Evolutionary conservation across 306 rosid genomes (phyloP), one percentile per base, ranked within the genome.

Genomic region (Medicago truncatula): DNA sequence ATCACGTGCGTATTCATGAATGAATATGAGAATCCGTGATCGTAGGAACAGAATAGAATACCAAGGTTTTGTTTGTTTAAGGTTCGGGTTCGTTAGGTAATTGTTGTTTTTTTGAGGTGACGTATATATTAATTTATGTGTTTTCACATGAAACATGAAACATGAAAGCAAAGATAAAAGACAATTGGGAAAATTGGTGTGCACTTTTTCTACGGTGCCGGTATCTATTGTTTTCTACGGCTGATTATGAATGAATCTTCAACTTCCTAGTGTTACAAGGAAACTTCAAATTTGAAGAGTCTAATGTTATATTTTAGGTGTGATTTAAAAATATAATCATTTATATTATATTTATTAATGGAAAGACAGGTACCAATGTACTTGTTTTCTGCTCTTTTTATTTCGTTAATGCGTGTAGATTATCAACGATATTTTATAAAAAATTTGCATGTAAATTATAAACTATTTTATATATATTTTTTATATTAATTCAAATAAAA

Each of bases 1-100:
- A 90, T 85, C 67, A 84, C 83, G 75, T 89, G 88, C 69, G 89
- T 62, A 50, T 65, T 90, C 95, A 93, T 90, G 9, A 39, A 20
- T 28, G 12, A 54, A 15, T 57, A 20, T 60, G 41, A 54, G 60
- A 56, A 61, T 31, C 23, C 23, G 61, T 9, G 61, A 56, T 58
- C 25, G 16, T 9, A 58, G 36, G 65, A 18, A 46, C n/a, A 46
- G 14, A 12, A 5, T 52, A 46, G 14, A 12, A 5, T 52, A 8
- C 1, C 40, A 59, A 59, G 39, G 39, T 13, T 57, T 11, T 54
- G 1, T 21, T 59, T 34, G 38, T 59, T 23, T 7, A 21, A 57
- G 39, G 25, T 25, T 25, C 9, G 8, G 39, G 39, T 59, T 59
- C 3, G 65, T 59, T 59, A 13, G 40, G 39, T 59, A 25, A 18